Percentiles rank a stretch among this genome's conserved stretches.
Conservation (phyloP, 2,329 filamentous ascomycete genomes). For the Hymenoscyphus fructigenus region DNA sequence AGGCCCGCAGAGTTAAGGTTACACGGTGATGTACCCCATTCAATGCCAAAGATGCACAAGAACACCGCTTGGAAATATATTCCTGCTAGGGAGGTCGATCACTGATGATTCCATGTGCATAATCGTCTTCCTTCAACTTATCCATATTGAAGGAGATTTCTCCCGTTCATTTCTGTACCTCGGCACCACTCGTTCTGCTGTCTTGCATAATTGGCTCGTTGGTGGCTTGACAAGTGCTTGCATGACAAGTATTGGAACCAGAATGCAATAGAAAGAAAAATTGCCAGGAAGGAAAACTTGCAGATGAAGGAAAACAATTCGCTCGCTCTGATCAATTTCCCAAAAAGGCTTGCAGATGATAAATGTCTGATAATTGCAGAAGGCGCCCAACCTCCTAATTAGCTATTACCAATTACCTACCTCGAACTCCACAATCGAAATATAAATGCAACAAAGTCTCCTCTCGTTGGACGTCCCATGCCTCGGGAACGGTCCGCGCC, state of each 20-base stretch:
- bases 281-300: neutral
- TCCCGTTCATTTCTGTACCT: neutral
- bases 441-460: neutral
- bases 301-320: neutral
- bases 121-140: neutral
- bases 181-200: neutral
- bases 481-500: slow-evolving; percentile 1
- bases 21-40: neutral
- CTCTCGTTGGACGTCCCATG: neutral
- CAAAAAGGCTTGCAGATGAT: neutral
- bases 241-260: slow-evolving; percentile 2
- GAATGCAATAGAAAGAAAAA: neutral
- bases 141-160: neutral
- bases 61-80: neutral
- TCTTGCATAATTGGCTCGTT: slow-evolving; percentile 1
- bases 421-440: neutral
- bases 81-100: neutral
- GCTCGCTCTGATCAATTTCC: neutral
- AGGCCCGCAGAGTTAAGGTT: neutral
- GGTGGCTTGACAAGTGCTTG: neutral
- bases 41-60: neutral
- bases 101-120: neutral
- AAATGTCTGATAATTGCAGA: neutral
- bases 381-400: neutral
- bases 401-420: neutral